phyloP scores from a whole-genome alignment of 2,329 filamentous ascomycete species.

The Mycosphaerella sp. region DNA sequence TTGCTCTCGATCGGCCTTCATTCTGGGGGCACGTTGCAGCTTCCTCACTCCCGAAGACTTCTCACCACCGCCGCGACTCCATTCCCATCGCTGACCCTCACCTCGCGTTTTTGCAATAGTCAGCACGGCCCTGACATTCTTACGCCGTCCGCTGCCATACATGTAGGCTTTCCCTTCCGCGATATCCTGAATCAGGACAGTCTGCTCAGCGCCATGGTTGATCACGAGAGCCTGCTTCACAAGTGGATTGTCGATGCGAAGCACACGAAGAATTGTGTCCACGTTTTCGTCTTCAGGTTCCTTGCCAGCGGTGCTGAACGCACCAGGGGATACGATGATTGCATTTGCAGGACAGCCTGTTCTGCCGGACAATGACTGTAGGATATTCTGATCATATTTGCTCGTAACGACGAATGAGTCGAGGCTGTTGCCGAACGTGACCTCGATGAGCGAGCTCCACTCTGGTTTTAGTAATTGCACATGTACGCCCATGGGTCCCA shows the following conservation, averaged over 20 bases:
- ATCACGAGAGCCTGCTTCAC: conserved; percentile 81
- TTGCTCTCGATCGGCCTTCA: conserved; percentile 30
- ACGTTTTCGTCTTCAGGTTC: conserved; percentile 64
- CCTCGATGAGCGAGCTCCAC: conserved; percentile 80
- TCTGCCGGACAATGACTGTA: conserved; percentile 39
- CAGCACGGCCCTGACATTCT: conserved; percentile 69
- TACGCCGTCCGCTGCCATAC: conserved; percentile 46
- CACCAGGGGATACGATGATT: conserved; percentile 55
- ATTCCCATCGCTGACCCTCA: conserved; percentile 53
- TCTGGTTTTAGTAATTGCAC: conserved; percentile 69
- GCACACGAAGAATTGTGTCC: conserved; percentile 70
- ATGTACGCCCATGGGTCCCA: conserved; percentile 77
- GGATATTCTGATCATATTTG: conserved; percentile 64
- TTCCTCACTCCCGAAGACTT: conserved; percentile 50
- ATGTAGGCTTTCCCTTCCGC: conserved; percentile 63
- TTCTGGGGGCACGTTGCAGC: conserved; percentile 55
- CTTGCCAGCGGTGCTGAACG: conserved; percentile 54
- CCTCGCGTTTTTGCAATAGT: conserved; percentile 52
- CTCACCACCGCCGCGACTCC: conserved; percentile 43
- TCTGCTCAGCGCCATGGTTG: conserved; percentile 73
- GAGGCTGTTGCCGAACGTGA: conserved; percentile 60
- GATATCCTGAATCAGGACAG: conserved; percentile 65
- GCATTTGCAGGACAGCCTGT: conserved; percentile 56
- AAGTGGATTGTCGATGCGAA: conserved; percentile 71
- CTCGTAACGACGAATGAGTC: conserved; percentile 75